Evolutionary conservation across 208 protist genomes (phyloP), one percentile per base, ranked within the genome.

Genomic region (Trypanosoma melophagium): DNA sequence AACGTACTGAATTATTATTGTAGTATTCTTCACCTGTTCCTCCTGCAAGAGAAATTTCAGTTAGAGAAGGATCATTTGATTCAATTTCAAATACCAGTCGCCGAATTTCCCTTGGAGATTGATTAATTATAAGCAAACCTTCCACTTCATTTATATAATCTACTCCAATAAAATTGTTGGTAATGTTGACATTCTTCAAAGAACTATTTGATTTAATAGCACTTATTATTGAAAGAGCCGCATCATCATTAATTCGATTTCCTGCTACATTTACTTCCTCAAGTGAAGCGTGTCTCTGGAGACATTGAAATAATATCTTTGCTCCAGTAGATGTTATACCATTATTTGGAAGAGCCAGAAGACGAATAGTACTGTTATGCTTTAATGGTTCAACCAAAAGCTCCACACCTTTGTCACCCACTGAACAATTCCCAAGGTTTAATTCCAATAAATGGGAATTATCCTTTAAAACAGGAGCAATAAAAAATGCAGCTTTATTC

Each of bases 321-420:
- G 90, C 79, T 24, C 94, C 94, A 0, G 45, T 52, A 38, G 80
- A 77, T 5, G 90, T 95, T 51, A 97, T 81, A 3, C 72, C 69
- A 76, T 96, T 96, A 74, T 95, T 96, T 17, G 89, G 77, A 38
- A 97, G 56, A 42, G 90, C 83, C n/a, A 97, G 49, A 38, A 74
- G 50, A 28, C 76, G 81, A 47, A 97, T 64, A 10, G 83, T 87
- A 5, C 59, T 72, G 68, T 96, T 95, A 25, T 69, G 69, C 47
- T 61, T 58, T 50, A 97, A 73, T 12, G 84, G 76, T 19, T 76
- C 61, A 8, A 78, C 47, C 0, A 97, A 60, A 52, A 85, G 64
- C 28, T 89, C 64, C 7, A 88, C 63, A 19, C 80, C 90, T n/a
- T 79, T 64, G 59, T 96, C 87, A 54, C 80, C 77, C 8, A 94